Base-by-base conservation (phyloP, 1,139 yeast genomes). In the Suhomyces taliae region DNA sequence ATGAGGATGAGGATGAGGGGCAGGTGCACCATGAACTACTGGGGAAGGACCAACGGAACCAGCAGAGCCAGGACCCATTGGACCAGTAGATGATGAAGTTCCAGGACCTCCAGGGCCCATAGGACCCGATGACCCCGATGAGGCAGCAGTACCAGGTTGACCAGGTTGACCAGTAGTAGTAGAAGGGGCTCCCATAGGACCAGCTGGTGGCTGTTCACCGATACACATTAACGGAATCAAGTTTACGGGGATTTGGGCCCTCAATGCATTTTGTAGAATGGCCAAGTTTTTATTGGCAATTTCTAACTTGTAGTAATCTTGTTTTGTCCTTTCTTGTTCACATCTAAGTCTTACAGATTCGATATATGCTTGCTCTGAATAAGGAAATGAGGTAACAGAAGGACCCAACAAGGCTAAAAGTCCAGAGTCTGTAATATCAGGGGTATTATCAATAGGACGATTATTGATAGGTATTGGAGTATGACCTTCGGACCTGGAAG, bases 301-400 rank as follows among this genome's bases (percentile, higher is more conserved):
- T 60, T 90, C 96, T 34, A 85, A 70, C 48, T 78, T 79, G 62
- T 87, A 85, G 57, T 75, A 85, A 55, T 87, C 95, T 63, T 90
- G 97, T 55, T 85, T 85, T 1, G 97, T 87, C 37, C 79, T 76
- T 62, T 91, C 97, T 60, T 87, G 95, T 61, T 89, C 95, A 2
- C 82, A 69, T 48, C 85, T 79, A 31, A 89, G 74, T 37, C 77
- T 77, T 38, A 90, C 68, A 0, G 91, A 82, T 54, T 82, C 85
- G 27, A 77, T 64, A 36, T 85, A 74, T 2, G 95, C 78, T 24
- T 76, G 72, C 50, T 87, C 91, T 2, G 87, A 72, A 59, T 74
- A 75, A 1, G 85, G 84, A 79, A 88, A 85, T 27, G 71, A 62
- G 6, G 71, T 60, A 8, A 78, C 69, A 11, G 79, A 75, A 8